Evolutionary conservation across 306 rosid genomes (phyloP), one percentile per base, ranked within the genome.

Genomic region (Casuarina cunninghamiana): DNA sequence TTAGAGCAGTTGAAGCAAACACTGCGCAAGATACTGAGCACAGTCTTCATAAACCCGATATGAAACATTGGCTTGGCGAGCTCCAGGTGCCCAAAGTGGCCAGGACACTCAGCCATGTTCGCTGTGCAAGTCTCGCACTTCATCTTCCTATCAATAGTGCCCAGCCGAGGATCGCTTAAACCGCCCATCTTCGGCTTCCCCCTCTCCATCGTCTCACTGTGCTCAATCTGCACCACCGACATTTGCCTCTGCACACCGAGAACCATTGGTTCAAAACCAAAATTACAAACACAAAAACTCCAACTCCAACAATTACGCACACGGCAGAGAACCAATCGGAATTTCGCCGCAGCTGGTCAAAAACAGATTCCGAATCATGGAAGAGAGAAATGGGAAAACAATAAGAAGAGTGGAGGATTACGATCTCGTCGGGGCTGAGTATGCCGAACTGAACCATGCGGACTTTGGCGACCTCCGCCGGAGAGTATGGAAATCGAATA

Each of bases 51-150:
- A 69, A 95, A 95, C 26, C 99, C 99, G 12, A 95, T 93, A 71
- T 95, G 99, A 53, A 95, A 95, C 99, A 95, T 95, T 0, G 99
- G 99, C 53, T 95, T 95, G 0, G 99, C 99, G 12, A 95, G 97
- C 91, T 95, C 99, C 66, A 95, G 90, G 77, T 93, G 95, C 21
- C 99, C 99, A 73, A 95, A 95, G 51, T 95, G 99, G 2, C 99
- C 99, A 0, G 99, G 99, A 6, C 99, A 95, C 88, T 95, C 99
- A 0, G 99, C 99, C 99, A 96, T 96, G 46, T 82, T 90, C 0
- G 97, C 99, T 0, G 97, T 96, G 53, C 99, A 96, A 48, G 99
- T 96, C 51, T 96, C 99, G 15, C 99, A 96, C 83, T 93, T 96
- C 93, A 96, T 62, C 83, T 93, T 96, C 43, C 96, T 79, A 76